A percentile compares a stretch with the other conserved stretches of the same genome.
phyloP scores from a whole-genome alignment of 169 alveolate genomes.

The Eimeria acervulina region DNA sequence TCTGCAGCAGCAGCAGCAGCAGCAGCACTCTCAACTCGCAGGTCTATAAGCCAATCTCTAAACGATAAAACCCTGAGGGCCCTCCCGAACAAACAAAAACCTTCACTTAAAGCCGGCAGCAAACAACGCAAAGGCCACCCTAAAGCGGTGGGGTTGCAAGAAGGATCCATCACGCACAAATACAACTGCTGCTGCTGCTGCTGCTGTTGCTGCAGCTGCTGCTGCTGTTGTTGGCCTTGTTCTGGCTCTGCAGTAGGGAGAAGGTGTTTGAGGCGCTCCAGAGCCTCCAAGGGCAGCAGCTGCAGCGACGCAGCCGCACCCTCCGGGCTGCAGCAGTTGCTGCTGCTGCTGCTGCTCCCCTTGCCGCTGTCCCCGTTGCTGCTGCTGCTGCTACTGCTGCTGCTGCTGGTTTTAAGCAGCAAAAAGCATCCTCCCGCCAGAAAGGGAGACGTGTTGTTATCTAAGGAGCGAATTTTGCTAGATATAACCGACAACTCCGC shows the following conservation, averaged over 20 bases:
- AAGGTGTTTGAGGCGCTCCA: neutral
- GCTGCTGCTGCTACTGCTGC: slow-evolving; percentile 48
- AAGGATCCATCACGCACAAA: slow-evolving; percentile 59
- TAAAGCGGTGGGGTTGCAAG: neutral
- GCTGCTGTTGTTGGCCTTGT: neutral
- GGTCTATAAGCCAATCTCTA: slow-evolving; percentile 64
- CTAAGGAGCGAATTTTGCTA: slow-evolving; percentile 17
- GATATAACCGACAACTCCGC: no score
- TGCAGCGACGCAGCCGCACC: neutral
- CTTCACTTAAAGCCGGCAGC: slow-evolving; percentile 12
- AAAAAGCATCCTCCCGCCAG: slow-evolving; percentile 35
- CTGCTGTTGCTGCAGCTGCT: slow-evolving; percentile 12
- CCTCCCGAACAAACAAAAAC: neutral
- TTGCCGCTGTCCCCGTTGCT: neutral
- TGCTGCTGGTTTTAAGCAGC: neutral
- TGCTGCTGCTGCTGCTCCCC: slow-evolving; percentile 28
- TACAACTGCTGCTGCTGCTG: slow-evolving; percentile 44
- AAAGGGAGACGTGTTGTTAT: slow-evolving; percentile 20
- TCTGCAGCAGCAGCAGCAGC: slow-evolving; percentile 57
- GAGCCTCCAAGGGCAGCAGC: slow-evolving; percentile 49
- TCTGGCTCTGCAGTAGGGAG: neutral
- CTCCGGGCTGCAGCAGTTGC: neutral
- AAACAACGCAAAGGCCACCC: slow-evolving; percentile 76
- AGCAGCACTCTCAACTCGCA: slow-evolving; percentile 47
- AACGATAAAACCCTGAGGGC: slow-evolving; percentile 24